Evolutionary conservation across 352 stramenopile genomes (phyloP).

Genomic region (Globisporangium acanthophoron): DNA sequence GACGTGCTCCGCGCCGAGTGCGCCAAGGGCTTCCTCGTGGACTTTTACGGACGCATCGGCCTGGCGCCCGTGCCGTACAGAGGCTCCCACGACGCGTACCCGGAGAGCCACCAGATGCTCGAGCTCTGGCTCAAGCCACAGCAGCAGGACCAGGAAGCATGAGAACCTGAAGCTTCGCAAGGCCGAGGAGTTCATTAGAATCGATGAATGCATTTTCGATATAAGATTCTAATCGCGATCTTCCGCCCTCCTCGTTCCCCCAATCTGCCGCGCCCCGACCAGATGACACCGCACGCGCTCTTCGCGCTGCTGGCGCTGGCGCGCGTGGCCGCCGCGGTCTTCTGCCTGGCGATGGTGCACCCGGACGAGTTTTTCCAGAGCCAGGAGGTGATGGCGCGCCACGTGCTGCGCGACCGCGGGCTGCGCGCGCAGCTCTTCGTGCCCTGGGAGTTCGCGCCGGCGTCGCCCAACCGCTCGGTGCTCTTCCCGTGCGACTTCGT

Average conservation of each 20-base stretch:
- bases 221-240: neutral
- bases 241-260: neutral
- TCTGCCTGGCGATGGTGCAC: conserved; percentile 60
- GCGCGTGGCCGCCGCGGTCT: conserved; percentile 26
- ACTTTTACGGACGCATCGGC: too few species aligned
- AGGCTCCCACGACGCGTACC: too few species aligned
- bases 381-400: conserved; percentile 73
- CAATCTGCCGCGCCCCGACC: too few species aligned
- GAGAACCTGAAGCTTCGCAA: neutral
- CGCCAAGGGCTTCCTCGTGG: too few species aligned
- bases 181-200: neutral
- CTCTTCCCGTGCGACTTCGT: conserved; percentile 53
- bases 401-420: conserved; percentile 22
- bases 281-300: neutral
- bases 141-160: neutral
- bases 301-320: conserved; percentile 27
- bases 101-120: too few species aligned
- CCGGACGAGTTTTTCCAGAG: conserved; percentile 88
- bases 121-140: too few species aligned
- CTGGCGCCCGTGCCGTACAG: too few species aligned
- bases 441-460: conserved; percentile 71
- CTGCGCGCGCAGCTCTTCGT: conserved; percentile 32
- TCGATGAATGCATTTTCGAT: neutral
- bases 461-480: conserved; percentile 62
- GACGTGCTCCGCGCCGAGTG: too few species aligned